phyloP scores from a whole-genome alignment of 331 rosid species.

The Rhamnella rubrinervis region DNA sequence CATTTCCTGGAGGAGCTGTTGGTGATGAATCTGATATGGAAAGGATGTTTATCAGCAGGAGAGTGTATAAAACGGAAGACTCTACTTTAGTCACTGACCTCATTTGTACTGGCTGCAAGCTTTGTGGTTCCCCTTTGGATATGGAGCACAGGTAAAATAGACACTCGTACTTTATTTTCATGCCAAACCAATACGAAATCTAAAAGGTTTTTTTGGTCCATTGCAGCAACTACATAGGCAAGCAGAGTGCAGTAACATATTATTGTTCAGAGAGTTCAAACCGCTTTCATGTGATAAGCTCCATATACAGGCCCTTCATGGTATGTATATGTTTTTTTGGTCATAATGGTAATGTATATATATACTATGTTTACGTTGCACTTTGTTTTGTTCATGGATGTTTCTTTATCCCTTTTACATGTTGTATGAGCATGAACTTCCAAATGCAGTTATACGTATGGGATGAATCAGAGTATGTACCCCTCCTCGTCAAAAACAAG shows the following conservation, averaged over 20 bases:
- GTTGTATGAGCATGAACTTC: background rate
- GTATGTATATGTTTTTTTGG: conserved; percentile 28
- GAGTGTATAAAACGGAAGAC: conserved; percentile 40
- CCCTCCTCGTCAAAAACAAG: conserved; percentile 64
- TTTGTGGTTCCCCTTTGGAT: conserved; percentile 71
- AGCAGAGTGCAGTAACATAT: conserved; percentile 39
- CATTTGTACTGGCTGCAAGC: conserved; percentile 76
- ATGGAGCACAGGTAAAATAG: conserved; percentile 37
- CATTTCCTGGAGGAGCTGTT: conserved; percentile 3
- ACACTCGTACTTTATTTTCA: conserved; percentile 4
- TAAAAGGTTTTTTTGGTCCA: conserved; percentile 17
- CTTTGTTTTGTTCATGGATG: conserved; percentile 3
- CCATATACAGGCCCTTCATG: conserved; percentile 82
- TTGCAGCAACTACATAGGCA: conserved; percentile 32
- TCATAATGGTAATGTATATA: too few relatives aligned
- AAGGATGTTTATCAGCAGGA: conserved; percentile 59
- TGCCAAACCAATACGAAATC: conserved; percentile 12
- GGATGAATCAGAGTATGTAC: conserved; percentile 70
- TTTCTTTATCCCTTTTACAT: background rate
- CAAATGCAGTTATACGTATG: conserved; percentile 62
- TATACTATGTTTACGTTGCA: background rate
- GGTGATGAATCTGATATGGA: conserved; percentile 39
- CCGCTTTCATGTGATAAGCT: conserved; percentile 55
- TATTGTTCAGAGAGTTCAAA: conserved; percentile 62
- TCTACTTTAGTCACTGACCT: conserved; percentile 52